Evolutionary conservation across 805 yeast genomes (phyloP), one percentile per base, ranked within the genome.

Genomic region (Starmerella apis): DNA sequence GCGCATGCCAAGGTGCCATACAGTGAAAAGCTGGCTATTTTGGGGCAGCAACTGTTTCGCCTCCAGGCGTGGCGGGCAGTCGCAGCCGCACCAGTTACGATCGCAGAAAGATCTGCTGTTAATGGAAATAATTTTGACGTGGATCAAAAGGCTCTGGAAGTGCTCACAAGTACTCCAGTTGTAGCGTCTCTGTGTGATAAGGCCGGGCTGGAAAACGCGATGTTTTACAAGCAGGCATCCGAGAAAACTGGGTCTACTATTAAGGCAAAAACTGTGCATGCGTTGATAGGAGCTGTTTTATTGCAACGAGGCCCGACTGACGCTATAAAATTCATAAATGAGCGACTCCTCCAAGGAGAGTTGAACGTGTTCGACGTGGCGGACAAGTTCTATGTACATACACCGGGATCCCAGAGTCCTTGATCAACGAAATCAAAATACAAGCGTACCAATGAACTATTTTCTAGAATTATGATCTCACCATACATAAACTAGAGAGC

Each of bases 1-100:
- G 94, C 94, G 4, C 94, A 86, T 68, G 96, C 95, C 9, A 71
- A 76, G 55, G 79, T 81, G 59, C 96, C 96, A 7, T 86, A 84
- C 68, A 90, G 88, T 68, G 96, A 87, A 64, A 83, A 82, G 65
- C 71, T 90, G 59, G 73, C 86, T 18, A 75, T 81, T 39, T 69
- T 86, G 63, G 96, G 69, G 33, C 58, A 56, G 33, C 61, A 61
- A 50, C 59, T 63, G 43, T 55, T 67, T 25, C 56, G 66, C 22
- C 32, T 65, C 42, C 56, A 61, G 43, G 47, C 58, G 13, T 43
- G 49, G 24, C 50, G 61, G 14, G 51, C 56, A 6, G 54, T 54
- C 3, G 54, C 50, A 8, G 56, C 48, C 37, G 46, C 47, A 24
- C 42, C 48, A 3, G 52, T 19, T 20, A 19, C 47, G 1, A 16